Evolutionary conservation across 805 yeast genomes (phyloP), one percentile per base, ranked within the genome.

Genomic region (Huiozyma sinensis): DNA sequence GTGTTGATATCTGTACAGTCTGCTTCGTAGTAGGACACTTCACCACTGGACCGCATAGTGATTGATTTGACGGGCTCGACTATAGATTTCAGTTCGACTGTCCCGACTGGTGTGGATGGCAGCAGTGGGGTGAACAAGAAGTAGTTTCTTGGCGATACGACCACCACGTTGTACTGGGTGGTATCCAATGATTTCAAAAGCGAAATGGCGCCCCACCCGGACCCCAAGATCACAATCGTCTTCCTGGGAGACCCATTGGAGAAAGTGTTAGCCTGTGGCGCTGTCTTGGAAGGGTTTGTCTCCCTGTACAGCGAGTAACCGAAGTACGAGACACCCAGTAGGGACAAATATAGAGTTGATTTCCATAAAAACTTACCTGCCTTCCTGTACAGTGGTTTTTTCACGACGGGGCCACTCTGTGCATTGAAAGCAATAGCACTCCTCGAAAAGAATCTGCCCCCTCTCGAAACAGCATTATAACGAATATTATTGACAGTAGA

Each of bases 131-230:
- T 89, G 74, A 90, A 89, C 56, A 89, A 72, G 69, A 89, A 88
- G 72, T 86, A 90, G 72, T 89, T 90, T 70, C 97, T 79, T 50
- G 97, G 97, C 36, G 95, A 86, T 39, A 89, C 83, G 45, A 89
- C 79, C 41, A 87, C 79, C 41, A 89, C 96, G 61, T 90, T 86
- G 69, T 87, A 89, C 63, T 81, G 71, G 40, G 89, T 71, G 36
- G 96, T 82, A 63, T 89, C 96, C 63, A 89, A 70, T 60, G 79
- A 76, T 69, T 85, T 86, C 66, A 89, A 73, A 48, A 88, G 68
- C 6, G 95, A 80, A 43, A 89, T 81, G 9, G 95, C 77, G 48
- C 95, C 97, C 97, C 97, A 89, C 44, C 97, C 97, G 24, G 95
- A 79, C 49, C 94, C 94, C 60, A 77, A 76, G 65, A 75, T 80